phyloP scores from a whole-genome alignment of 257 asterid species.

The Echium plantagineum region DNA sequence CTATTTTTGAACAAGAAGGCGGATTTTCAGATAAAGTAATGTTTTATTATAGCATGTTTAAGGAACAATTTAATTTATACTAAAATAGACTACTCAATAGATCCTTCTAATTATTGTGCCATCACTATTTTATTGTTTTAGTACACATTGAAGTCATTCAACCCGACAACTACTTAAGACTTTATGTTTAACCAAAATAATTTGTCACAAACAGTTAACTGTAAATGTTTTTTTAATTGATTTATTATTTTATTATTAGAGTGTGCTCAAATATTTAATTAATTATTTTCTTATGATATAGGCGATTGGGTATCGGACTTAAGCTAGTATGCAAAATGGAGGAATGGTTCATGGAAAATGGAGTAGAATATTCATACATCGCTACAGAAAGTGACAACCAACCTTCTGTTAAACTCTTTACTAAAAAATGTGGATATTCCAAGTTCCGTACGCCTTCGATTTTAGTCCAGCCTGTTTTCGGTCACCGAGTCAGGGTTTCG shows the following conservation, averaged over 20 bases:
- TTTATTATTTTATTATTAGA: no score
- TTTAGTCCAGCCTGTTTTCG: slow-evolving; percentile 10
- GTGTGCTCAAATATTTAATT: no score
- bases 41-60: background rate
- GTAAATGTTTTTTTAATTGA: no score
- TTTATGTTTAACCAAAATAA: no score
- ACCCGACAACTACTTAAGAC: no score
- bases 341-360: slow-evolving; percentile 61
- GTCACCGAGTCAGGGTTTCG: slow-evolving; percentile 2
- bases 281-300: slow-evolving; percentile 15
- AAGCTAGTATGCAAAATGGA: slow-evolving; percentile 54
- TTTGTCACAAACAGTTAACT: no score
- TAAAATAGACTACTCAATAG: slow-evolving; percentile 7
- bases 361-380: slow-evolving; percentile 76
- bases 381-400: slow-evolving; percentile 82
- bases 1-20: background rate
- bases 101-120: slow-evolving; percentile 3
- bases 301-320: slow-evolving; percentile 80
- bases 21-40: background rate
- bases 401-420: slow-evolving; percentile 69
- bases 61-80: slow-evolving; percentile 7
- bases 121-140: background rate
- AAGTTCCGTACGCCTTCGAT: slow-evolving; percentile 29
- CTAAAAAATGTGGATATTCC: slow-evolving; percentile 60
- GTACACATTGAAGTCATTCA: background rate